A percentile compares a stretch with the other conserved stretches of the same genome.
These are phyloP conservation scores for Barnettozyma vustinii DNA, from an alignment of 805 yeast species.

Conservation along the genomic window DNA sequence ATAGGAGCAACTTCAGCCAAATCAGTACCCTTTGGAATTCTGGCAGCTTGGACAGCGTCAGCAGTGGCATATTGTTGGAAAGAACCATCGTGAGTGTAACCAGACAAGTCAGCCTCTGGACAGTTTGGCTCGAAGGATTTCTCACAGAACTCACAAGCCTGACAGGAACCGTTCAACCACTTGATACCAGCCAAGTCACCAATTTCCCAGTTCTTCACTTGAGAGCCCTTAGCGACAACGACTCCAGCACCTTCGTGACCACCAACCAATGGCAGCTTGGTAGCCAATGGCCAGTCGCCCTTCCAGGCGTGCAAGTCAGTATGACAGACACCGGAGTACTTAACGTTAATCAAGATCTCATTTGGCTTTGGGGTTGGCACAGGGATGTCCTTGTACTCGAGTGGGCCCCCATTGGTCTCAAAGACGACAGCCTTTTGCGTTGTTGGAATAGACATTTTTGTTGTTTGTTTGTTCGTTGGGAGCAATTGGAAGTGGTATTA, in stretches of 20 bases:
- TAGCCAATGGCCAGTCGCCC: slow-evolving; percentile 54
- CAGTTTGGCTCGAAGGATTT: slow-evolving; percentile 59
- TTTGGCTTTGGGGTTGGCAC: slow-evolving; percentile 53
- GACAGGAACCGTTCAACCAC: slow-evolving; percentile 66
- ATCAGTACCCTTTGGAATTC: slow-evolving; percentile 49
- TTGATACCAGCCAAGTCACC: slow-evolving; percentile 67
- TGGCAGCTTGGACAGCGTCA: slow-evolving; percentile 59
- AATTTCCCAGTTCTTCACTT: slow-evolving; percentile 53
- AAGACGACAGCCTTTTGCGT: slow-evolving; percentile 49
- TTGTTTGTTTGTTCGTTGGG: background rate
- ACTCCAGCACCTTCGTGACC: slow-evolving; percentile 76
- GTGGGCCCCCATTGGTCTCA: slow-evolving; percentile 43
- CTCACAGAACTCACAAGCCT: slow-evolving; percentile 60
- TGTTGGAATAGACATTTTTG: slow-evolving; percentile 28
- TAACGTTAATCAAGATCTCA: slow-evolving; percentile 50
- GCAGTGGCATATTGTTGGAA: slow-evolving; percentile 64
- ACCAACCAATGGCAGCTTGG: slow-evolving; percentile 60
- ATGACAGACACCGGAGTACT: slow-evolving; percentile 63
- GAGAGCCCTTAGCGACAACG: slow-evolving; percentile 57
- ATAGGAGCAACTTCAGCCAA: slow-evolving; percentile 55
- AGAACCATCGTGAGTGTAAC: slow-evolving; percentile 51
- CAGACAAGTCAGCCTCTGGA: slow-evolving; percentile 62
- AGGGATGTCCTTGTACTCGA: slow-evolving; percentile 45
- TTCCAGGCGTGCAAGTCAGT: slow-evolving; percentile 60
- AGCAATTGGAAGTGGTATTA: no score